These are phyloP conservation scores for Pterocarpus macrocarpus DNA, from an alignment of 306 rosid species.

Conservation along the genomic window DNA sequence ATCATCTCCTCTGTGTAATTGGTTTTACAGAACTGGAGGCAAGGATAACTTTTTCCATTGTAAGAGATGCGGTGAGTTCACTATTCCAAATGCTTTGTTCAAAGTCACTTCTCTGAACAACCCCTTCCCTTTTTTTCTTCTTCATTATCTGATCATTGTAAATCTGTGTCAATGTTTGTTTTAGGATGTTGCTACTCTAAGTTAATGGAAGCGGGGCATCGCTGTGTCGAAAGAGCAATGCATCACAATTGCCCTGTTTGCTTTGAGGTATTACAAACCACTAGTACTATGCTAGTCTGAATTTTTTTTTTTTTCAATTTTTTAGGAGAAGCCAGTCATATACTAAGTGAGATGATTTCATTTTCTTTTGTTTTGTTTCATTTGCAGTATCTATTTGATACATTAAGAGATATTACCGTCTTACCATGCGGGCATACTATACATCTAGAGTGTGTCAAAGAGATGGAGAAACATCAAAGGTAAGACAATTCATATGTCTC, in stretches of 20 bases:
- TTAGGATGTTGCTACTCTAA: slow-evolving; percentile 86
- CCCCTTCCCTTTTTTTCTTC: neutral
- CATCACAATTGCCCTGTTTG: slow-evolving; percentile 91
- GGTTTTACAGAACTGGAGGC: slow-evolving; percentile 78
- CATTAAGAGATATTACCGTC: slow-evolving; percentile 69
- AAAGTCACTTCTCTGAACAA: neutral
- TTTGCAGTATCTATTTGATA: slow-evolving; percentile 80
- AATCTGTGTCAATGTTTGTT: slow-evolving; percentile 10
- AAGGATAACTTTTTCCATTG: slow-evolving; percentile 87
- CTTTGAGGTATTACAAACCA: slow-evolving; percentile 67
- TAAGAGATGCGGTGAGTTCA: slow-evolving; percentile 72
- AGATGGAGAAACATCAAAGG: slow-evolving; percentile 81
- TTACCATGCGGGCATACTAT: slow-evolving; percentile 92
- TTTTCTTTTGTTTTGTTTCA: neutral
- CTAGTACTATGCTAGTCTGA: neutral
- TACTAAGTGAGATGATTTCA: slow-evolving; percentile 30
- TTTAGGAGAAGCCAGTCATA: neutral
- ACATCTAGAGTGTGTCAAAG: slow-evolving; percentile 79
- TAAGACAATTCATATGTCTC: slow-evolving; percentile 45
- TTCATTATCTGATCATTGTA: slow-evolving; percentile 14
- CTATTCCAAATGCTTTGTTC: neutral
- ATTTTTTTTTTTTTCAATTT: too few species aligned
- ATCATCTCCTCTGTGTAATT: slow-evolving; percentile 5
- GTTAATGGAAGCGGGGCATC: slow-evolving; percentile 65
- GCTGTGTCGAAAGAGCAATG: slow-evolving; percentile 85